Conservation (phyloP, 2,329 filamentous ascomycete genomes). For the Penicillium sp. region DNA sequence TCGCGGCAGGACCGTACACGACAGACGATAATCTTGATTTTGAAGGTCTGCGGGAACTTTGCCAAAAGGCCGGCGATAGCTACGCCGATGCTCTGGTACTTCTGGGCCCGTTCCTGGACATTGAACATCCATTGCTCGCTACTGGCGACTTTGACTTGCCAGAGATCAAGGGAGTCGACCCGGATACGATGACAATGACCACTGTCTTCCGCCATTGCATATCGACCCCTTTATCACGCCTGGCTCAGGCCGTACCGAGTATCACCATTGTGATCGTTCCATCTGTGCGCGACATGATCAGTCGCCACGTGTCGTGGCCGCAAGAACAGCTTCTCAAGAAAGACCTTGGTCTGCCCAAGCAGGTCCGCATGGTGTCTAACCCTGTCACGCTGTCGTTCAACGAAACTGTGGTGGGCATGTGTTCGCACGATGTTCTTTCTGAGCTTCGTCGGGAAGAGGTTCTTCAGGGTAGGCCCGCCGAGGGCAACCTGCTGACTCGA, state of each 20-base stretch:
- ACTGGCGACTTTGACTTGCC: slow-evolving; percentile 72
- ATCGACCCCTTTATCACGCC: slow-evolving; percentile 63
- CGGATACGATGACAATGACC: slow-evolving; percentile 71
- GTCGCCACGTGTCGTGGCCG: slow-evolving; percentile 82
- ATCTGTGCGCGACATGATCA: slow-evolving; percentile 73
- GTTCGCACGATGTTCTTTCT: slow-evolving; percentile 74
- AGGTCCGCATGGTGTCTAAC: slow-evolving; percentile 74
- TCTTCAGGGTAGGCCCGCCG: slow-evolving; percentile 49
- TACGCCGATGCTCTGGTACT: slow-evolving; percentile 75
- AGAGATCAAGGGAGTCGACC: slow-evolving; percentile 59
- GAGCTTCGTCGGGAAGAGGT: slow-evolving; percentile 75
- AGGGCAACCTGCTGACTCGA: slow-evolving; percentile 62
- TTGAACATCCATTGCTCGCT: slow-evolving; percentile 82
- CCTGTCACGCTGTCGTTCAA: slow-evolving; percentile 86
- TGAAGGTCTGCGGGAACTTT: slow-evolving; percentile 76
- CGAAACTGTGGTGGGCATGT: slow-evolving; percentile 75
- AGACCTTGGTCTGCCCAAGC: slow-evolving; percentile 72
- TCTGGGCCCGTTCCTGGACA: slow-evolving; percentile 81
- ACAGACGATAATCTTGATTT: slow-evolving; percentile 89
- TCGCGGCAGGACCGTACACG: slow-evolving; percentile 84
- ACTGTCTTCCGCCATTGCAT: slow-evolving; percentile 81
- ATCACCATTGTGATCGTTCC: slow-evolving; percentile 79
- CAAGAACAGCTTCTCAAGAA: slow-evolving; percentile 64
- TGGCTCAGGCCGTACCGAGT: slow-evolving; percentile 64
- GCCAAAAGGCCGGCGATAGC: slow-evolving; percentile 66